Evolutionary conservation across 1,284 basidiomycete species (phyloP).

Genomic region (Melampsora americana): DNA sequence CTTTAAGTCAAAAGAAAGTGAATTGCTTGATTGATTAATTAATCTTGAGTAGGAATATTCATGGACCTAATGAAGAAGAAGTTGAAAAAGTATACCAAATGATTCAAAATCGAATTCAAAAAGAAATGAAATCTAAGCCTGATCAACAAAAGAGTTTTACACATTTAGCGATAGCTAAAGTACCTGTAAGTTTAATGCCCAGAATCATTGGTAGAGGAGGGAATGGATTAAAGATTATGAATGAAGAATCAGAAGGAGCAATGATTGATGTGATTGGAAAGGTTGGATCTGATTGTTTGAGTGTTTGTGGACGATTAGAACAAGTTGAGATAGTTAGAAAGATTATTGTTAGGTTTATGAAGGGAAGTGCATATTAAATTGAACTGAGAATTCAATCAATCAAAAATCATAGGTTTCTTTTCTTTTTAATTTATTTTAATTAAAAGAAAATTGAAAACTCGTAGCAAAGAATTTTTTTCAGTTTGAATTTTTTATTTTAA

Average conservation of each 20-base stretch:
- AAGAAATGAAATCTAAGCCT: neutral
- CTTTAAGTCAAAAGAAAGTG: too few relatives aligned
- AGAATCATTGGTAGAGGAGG: slow-evolving; percentile 30
- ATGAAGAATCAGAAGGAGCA: neutral
- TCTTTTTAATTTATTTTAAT: too few relatives aligned
- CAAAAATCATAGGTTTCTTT: too few relatives aligned
- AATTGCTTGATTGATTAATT: too few relatives aligned
- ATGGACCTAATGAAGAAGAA: neutral
- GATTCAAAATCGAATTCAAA: slow-evolving; percentile 2
- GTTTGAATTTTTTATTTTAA: too few relatives aligned
- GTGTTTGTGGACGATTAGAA: neutral
- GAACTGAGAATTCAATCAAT: too few relatives aligned
- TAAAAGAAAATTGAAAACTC: too few relatives aligned
- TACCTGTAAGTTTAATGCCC: slow-evolving; percentile 10
- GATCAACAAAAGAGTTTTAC: neutral
- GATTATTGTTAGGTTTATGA: too few relatives aligned
- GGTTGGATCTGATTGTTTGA: slow-evolving; percentile 6
- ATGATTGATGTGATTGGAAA: slow-evolving; percentile 27
- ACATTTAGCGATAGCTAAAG: slow-evolving; percentile 11
- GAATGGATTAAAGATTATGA: slow-evolving; percentile 11
- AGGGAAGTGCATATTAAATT: too few relatives aligned
- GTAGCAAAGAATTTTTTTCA: too few relatives aligned
- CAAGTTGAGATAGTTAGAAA: slow-evolving; percentile 9
- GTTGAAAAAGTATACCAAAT: slow-evolving; percentile 3
- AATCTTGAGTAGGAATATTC: slow-evolving; percentile 28